A percentile compares a stretch with the other conserved stretches of the same genome.
Conservation (phyloP, 108 stramenopile genomes). For the Pseudonitzschia multistriata region DNA sequence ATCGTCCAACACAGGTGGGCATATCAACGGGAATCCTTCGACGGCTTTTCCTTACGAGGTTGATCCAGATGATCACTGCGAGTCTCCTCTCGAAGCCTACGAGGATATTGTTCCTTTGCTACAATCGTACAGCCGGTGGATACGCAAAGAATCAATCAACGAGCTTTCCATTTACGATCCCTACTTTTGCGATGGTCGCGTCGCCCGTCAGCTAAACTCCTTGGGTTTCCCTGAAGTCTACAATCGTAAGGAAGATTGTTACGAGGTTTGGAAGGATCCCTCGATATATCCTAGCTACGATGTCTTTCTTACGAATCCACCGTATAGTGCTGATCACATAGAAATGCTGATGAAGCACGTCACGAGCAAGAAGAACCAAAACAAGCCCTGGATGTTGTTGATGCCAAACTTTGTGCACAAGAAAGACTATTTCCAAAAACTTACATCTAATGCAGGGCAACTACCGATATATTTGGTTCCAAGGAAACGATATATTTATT, state of each 20-base stretch:
- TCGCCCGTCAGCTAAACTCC: slow-evolving; percentile 58
- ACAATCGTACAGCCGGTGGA: slow-evolving; percentile 32
- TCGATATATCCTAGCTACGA: slow-evolving; percentile 66
- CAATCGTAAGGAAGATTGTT: slow-evolving; percentile 84
- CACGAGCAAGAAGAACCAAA: slow-evolving; percentile 39
- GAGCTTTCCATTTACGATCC: slow-evolving; percentile 89
- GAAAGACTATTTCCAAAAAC: slow-evolving; percentile 68
- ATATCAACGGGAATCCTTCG: not conserved
- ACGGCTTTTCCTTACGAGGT: slow-evolving; percentile 68
- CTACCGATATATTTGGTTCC: slow-evolving; percentile 84
- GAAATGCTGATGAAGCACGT: slow-evolving; percentile 73
- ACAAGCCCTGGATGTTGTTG: slow-evolving; percentile 65
- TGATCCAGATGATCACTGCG: slow-evolving; percentile 94
- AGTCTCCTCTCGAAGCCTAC: slow-evolving; percentile 91
- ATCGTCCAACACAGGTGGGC: not conserved
- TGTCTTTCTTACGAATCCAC: slow-evolving; percentile 85
- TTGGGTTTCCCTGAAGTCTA: slow-evolving; percentile 90
- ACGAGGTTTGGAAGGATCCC: slow-evolving; percentile 53
- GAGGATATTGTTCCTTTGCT: slow-evolving; percentile 80
- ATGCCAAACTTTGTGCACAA: slow-evolving; percentile 86
- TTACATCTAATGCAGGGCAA: slow-evolving; percentile 22
- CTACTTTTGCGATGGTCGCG: slow-evolving; percentile 95
- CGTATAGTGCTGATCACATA: slow-evolving; percentile 78
- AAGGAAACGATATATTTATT: slow-evolving; percentile 83
- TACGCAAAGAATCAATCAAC: slow-evolving; percentile 1